Conservation (phyloP, 345 rosid genomes). For the Eutrema heterophyllum region DNA sequence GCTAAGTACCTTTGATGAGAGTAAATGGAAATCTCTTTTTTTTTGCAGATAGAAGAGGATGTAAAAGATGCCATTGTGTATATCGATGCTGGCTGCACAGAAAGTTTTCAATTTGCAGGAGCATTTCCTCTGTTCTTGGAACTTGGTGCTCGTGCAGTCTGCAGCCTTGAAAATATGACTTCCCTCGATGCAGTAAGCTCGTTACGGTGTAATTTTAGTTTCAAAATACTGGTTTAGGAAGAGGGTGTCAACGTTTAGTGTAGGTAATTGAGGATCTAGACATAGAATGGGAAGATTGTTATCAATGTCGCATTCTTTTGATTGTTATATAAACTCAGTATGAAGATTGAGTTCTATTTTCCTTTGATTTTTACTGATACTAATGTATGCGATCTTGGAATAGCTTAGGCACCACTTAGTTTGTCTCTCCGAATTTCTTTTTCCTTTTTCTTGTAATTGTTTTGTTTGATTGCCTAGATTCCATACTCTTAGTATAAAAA, state of each 20-base stretch:
- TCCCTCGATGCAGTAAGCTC: constrained; percentile 70
- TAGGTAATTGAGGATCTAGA: background rate
- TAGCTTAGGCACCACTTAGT: background rate
- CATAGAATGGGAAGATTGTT: background rate
- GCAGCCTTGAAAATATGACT: constrained; percentile 77
- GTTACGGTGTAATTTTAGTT: background rate
- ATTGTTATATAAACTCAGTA: background rate
- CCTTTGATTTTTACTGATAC: too few species aligned
- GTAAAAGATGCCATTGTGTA: constrained; percentile 62
- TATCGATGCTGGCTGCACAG: constrained; percentile 91
- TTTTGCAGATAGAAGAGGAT: constrained; percentile 60
- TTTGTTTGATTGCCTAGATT: background rate
- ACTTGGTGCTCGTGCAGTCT: constrained; percentile 67
- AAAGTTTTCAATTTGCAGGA: constrained; percentile 84
- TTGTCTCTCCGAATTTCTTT: background rate
- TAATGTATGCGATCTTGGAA: too few species aligned
- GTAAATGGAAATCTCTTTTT: background rate
- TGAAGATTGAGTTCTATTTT: background rate
- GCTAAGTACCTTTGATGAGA: background rate
- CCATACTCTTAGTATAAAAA: background rate
- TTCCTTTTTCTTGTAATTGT: background rate
- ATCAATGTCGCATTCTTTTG: background rate
- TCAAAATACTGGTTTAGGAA: background rate
- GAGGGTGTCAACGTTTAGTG: background rate
- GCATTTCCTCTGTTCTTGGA: constrained; percentile 72